phyloP scores from a whole-genome alignment of 345 rosid genomes.

The Turnera subulata region DNA sequence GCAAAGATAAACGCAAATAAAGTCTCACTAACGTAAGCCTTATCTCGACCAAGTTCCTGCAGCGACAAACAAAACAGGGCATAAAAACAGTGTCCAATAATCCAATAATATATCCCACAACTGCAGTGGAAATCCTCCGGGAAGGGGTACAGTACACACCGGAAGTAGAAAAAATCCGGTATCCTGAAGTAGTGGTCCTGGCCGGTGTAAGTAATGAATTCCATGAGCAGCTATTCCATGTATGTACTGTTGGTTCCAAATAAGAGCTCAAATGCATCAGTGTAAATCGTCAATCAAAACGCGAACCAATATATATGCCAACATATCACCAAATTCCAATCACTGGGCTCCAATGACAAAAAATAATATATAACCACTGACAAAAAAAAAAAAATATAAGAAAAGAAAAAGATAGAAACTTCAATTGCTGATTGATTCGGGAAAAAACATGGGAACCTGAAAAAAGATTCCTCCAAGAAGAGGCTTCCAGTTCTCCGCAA shows the following conservation, averaged over 20 bases:
- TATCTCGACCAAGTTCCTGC: slow-evolving; percentile 29
- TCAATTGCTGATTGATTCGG: neutral
- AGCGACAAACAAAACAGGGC: slow-evolving; percentile 1
- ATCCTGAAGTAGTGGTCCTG: slow-evolving; percentile 28
- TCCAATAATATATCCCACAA: neutral
- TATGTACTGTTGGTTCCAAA: slow-evolving; percentile 22
- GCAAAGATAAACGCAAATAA: slow-evolving; percentile 23
- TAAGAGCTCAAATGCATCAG: too few relatives aligned
- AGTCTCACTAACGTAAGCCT: slow-evolving; percentile 22
- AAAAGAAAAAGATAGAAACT: neutral
- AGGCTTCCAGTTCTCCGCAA: slow-evolving; percentile 16
- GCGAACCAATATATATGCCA: too few relatives aligned
- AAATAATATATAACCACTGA: neutral
- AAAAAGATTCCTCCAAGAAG: slow-evolving; percentile 14
- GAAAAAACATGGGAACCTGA: slow-evolving; percentile 3
- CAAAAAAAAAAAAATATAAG: neutral
- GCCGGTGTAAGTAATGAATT: slow-evolving; percentile 27
- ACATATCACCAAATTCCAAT: too few relatives aligned
- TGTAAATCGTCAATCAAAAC: too few relatives aligned
- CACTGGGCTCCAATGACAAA: too few relatives aligned
- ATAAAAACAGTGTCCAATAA: neutral
- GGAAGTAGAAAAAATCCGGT: slow-evolving; percentile 25
- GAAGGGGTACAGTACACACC: slow-evolving; percentile 4
- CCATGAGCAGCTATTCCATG: slow-evolving; percentile 35
- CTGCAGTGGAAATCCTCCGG: neutral